A percentile compares a stretch with the other conserved stretches of the same genome.
phyloP scores from a whole-genome alignment of 1,284 basidiomycete genomes.

The Cerioporus squamosus region DNA sequence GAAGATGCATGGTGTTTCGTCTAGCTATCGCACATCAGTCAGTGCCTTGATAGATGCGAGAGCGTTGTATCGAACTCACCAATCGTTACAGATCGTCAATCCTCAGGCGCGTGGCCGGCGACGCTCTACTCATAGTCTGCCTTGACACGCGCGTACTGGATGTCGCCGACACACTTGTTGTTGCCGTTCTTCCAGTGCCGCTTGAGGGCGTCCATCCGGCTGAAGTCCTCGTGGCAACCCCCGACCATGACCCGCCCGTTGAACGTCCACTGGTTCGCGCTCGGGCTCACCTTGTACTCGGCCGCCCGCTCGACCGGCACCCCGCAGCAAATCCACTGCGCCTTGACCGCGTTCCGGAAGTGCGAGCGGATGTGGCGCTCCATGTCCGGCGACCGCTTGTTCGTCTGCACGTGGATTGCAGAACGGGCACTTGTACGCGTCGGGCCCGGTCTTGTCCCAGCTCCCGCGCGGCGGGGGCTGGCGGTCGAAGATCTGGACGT shows the following conservation, averaged over 20 bases:
- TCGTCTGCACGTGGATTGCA: slow-evolving; percentile 29
- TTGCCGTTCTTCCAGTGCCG: slow-evolving; percentile 30
- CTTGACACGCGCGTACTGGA: slow-evolving; percentile 14
- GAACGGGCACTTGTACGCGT: slow-evolving; percentile 20
- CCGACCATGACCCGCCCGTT: slow-evolving; percentile 24
- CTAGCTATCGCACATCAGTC: background rate
- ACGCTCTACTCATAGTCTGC: background rate
- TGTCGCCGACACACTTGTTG: slow-evolving; percentile 21
- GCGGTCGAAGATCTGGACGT: slow-evolving; percentile 18
- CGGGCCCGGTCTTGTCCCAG: slow-evolving; percentile 15
- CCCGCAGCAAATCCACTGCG: slow-evolving; percentile 31
- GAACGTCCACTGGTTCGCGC: slow-evolving; percentile 11
- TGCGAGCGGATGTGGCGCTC: slow-evolving; percentile 32
- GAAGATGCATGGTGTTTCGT: background rate
- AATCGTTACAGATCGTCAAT: slow-evolving; percentile 1
- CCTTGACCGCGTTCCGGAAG: slow-evolving; percentile 11
- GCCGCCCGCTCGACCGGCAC: slow-evolving; percentile 23
- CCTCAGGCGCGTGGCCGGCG: too few relatives aligned
- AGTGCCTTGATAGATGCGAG: background rate
- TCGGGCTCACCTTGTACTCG: slow-evolving; percentile 1
- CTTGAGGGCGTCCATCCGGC: slow-evolving; percentile 33
- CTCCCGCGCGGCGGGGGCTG: slow-evolving; percentile 15
- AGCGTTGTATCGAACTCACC: background rate
- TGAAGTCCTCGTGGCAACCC: slow-evolving; percentile 32
- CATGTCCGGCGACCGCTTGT: slow-evolving; percentile 32